Evolutionary conservation across 169 alveolate species (phyloP).

Genomic region (Plasmodium sp.): DNA sequence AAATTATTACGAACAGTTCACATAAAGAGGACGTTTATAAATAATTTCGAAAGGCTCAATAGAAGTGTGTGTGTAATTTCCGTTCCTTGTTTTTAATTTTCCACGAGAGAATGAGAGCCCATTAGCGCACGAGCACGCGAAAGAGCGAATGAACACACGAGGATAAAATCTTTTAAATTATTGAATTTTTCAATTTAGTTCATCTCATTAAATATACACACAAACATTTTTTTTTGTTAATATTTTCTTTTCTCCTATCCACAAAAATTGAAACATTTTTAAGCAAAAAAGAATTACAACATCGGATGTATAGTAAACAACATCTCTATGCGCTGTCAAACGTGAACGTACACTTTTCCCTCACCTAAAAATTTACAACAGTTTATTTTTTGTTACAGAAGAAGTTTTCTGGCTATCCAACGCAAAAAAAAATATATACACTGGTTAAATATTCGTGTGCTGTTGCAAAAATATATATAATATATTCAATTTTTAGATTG

Average conservation of each 20-base stretch:
- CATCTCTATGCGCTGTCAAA: neutral
- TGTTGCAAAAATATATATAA: neutral
- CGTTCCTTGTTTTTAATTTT: constrained; percentile 19
- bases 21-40: constrained; percentile 9
- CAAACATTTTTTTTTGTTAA: neutral
- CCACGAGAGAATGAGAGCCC: neutral
- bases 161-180: neutral
- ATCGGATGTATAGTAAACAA: neutral
- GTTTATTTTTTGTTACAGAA: neutral
- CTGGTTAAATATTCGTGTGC: neutral
- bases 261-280: neutral
- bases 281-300: neutral
- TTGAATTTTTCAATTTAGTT: neutral
- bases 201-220: neutral
- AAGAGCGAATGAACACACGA: neutral
- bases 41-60: neutral
- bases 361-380: neutral
- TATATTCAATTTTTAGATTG: neutral
- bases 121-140: neutral
- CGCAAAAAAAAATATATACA: neutral
- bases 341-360: neutral
- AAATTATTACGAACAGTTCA: neutral
- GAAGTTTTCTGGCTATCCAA: neutral
- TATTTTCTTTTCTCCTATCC: neutral
- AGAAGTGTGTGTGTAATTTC: constrained; percentile 9